These are phyloP conservation scores for Bolboschoenoplectus hybrid DNA, from an alignment of 202 grass and related monocot genomes.

Conservation along the genomic window DNA sequence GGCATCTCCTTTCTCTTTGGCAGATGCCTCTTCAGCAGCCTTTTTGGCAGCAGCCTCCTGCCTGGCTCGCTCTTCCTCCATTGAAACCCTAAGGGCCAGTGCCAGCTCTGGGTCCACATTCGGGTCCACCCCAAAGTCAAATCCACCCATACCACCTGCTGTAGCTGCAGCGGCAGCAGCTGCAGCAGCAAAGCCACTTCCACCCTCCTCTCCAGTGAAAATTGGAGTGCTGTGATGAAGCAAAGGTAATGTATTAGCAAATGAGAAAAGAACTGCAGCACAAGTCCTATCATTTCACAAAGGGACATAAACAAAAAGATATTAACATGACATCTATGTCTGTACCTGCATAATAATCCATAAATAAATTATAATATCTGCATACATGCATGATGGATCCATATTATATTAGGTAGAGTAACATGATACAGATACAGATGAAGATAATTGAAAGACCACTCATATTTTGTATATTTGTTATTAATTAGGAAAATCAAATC, in stretches of 20 bases:
- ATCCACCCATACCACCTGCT: constrained; percentile 76
- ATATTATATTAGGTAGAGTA: not conserved
- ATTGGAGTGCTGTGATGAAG: constrained; percentile 81
- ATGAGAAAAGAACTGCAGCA: not conserved
- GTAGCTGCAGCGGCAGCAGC: constrained; percentile 77
- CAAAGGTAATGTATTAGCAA: not conserved
- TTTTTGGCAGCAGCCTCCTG: constrained; percentile 93
- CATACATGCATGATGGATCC: not conserved
- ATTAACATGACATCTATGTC: not conserved
- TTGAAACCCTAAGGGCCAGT: constrained; percentile 84
- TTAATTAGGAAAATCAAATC: constrained; percentile 16
- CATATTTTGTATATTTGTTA: not conserved
- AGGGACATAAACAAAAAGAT: not conserved
- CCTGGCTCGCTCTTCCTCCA: constrained; percentile 96
- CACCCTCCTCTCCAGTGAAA: constrained; percentile 92
- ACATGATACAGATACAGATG: not conserved
- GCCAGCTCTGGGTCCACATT: constrained; percentile 96
- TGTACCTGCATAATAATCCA: not conserved
- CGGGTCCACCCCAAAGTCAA: constrained; percentile 97
- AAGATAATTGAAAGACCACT: not conserved
- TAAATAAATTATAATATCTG: not conserved
- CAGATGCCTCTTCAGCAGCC: constrained; percentile 70
- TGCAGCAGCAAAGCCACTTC: constrained; percentile 92
- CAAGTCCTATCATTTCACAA: not conserved
- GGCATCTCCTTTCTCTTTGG: constrained; percentile 62